Base-by-base conservation (phyloP, 78 protist species). In the Tieghemostelium lacteum region DNA sequence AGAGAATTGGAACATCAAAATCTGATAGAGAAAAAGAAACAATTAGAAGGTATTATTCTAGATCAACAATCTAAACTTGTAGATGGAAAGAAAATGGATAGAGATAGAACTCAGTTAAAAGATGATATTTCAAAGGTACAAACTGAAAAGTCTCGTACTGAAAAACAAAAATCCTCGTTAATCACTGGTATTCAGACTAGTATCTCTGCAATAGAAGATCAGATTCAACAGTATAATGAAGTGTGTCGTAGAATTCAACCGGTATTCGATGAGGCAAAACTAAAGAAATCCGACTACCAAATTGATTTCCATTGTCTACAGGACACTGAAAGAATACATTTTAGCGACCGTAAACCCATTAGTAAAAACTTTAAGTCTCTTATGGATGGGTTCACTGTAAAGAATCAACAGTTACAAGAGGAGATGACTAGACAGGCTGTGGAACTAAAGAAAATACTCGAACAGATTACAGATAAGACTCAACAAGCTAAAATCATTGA, bases 21-120 rank as follows among this genome's bases (percentile, higher is more conserved):
- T 14, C 31, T 52, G 1, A 1, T 16, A 0, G 28, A 78, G 19
- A 37, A 22, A 16, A 78, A 78, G 34, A 8, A 54, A 29, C 37
- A 66, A 16, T 26, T 49, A 19, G 77, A 78, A 64, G 58, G 28
- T 17, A 70, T 70, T 28, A 37, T 78, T 4, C 24, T 28, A 7
- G 73, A 65, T 22, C 88, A 78, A 67, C 88, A 78, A 66, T 54
- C n/a, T 7, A 78, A 72, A 16, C 57, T 61, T n/a, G 71, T 78
- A 2, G 88, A 78, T 55, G 88, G 76, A 5, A 78, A 66, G 36
- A 34, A 37, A 24, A 64, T 78, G 28, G 34, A 66, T 55, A 75
- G 66, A 49, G 65, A 66, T 24, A 39, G 50, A 12, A 39, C n/a
- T 0, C 75, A 78, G 55, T 69, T 78, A 2, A 65, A 67, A 39